A percentile compares a stretch with the other conserved stretches of the same genome.
Evolutionary conservation across 139 green algal genomes (phyloP).

Genomic region (Raphidocelis subcapitata): DNA sequence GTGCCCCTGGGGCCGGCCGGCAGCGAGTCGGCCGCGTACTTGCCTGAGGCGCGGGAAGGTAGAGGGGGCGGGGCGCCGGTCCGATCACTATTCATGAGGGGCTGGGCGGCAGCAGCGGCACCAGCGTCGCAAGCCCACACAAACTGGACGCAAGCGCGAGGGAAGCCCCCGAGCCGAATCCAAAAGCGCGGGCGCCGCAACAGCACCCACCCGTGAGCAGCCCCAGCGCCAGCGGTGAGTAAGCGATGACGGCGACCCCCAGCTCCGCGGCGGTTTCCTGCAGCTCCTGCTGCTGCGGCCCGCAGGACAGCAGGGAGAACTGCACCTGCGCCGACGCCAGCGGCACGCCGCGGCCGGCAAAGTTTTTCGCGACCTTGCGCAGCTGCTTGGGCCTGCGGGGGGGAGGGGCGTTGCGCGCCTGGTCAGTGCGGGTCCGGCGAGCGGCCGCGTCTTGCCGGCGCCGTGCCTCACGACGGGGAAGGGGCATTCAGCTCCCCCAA

Average conservation of each 20-base stretch:
- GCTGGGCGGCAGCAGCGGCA: too few relatives aligned
- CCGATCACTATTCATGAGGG: too few relatives aligned
- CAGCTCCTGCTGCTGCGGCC: constrained; percentile 56
- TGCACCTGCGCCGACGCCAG: constrained; percentile 90
- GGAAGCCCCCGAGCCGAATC: too few relatives aligned
- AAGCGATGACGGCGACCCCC: constrained; percentile 89
- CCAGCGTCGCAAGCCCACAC: too few relatives aligned
- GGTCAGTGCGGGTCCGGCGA: too few relatives aligned
- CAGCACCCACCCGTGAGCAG: constrained; percentile 69
- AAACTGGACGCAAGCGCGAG: too few relatives aligned
- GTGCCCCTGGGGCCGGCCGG: constrained; percentile 68
- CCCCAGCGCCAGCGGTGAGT: constrained; percentile 89
- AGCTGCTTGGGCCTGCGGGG: constrained; percentile 74
- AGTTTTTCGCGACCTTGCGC: constrained; percentile 58
- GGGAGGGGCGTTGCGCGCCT: constrained; percentile 51
- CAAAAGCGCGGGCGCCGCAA: too few relatives aligned
- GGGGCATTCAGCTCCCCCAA: too few relatives aligned
- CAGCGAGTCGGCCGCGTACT: constrained; percentile 61
- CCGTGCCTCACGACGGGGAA: too few relatives aligned
- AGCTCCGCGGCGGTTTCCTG: constrained; percentile 74
- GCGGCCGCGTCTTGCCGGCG: too few relatives aligned
- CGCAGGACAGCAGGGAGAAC: constrained; percentile 82
- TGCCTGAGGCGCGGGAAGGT: constrained; percentile 69
- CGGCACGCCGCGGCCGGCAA: constrained; percentile 72
- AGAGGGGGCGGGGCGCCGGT: too few relatives aligned